Conservation (phyloP, 768 basidiomycete genomes). For the Phlebiopsis flavidoalba region DNA sequence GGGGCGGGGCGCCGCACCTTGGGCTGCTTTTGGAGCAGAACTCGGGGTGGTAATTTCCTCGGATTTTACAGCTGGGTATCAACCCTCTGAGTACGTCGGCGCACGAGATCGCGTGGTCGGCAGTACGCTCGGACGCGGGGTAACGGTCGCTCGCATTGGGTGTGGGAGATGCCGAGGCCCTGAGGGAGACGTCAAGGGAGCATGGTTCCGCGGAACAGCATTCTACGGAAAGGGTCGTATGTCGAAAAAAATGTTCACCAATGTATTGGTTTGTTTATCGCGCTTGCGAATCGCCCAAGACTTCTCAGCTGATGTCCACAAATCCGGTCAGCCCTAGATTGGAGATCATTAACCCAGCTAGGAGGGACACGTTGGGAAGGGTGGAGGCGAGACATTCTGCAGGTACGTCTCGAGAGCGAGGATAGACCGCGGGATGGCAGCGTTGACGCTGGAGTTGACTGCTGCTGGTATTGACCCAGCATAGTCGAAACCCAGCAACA, state of each 20-base stretch:
- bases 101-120: conserved; percentile 22
- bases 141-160: conserved; percentile 28
- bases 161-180: conserved; percentile 10
- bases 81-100: neutral
- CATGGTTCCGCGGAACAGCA: conserved; percentile 45
- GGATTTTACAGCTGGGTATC: neutral
- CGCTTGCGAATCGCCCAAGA: conserved; percentile 60
- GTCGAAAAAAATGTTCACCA: conserved; percentile 54
- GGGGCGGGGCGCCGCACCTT: conserved; percentile 18
- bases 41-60: conserved; percentile 1
- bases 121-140: conserved; percentile 39
- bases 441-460: conserved; percentile 82
- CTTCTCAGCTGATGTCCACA: conserved; percentile 37
- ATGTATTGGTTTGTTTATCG: conserved; percentile 52
- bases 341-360: conserved; percentile 50
- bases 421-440: conserved; percentile 66
- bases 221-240: conserved; percentile 45
- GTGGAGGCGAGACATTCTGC: conserved; percentile 59
- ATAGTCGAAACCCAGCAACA: conserved; percentile 81
- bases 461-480: conserved; percentile 81
- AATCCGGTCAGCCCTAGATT: conserved; percentile 50
- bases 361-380: conserved; percentile 67
- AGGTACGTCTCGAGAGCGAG: conserved; percentile 70
- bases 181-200: conserved; percentile 35
- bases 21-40: conserved; percentile 4